Evolutionary conservation across 2,329 filamentous ascomycete species (phyloP).

Genomic region (Trichoderma cornu-damae): DNA sequence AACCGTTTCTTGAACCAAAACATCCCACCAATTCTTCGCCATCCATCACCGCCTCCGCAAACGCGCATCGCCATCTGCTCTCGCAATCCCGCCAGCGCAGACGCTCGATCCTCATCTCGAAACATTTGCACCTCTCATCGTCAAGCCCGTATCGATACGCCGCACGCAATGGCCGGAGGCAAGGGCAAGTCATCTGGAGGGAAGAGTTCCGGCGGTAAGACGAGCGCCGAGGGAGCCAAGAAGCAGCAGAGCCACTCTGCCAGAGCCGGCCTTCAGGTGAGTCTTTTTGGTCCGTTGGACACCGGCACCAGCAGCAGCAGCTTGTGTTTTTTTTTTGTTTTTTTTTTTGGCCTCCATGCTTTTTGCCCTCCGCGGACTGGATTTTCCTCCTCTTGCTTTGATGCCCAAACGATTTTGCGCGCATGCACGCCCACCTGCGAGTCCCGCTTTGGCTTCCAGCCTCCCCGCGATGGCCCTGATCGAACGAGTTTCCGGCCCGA

Average conservation of each 20-base stretch:
- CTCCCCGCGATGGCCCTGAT: slow-evolving; percentile 16
- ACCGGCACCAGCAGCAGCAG: background rate
- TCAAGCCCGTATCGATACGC: slow-evolving; percentile 6
- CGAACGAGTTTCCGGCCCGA: slow-evolving; percentile 10
- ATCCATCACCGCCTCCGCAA: slow-evolving; percentile 10
- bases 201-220: slow-evolving; percentile 80
- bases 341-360: background rate
- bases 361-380: background rate
- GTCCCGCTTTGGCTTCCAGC: slow-evolving; percentile 16
- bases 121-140: background rate
- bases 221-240: slow-evolving; percentile 59
- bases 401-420: slow-evolving; percentile 20
- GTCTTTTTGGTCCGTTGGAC: slow-evolving; percentile 37
- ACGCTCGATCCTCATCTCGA: background rate
- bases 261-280: slow-evolving; percentile 91
- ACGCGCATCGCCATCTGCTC: slow-evolving; percentile 10
- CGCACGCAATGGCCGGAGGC: slow-evolving; percentile 64
- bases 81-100: slow-evolving; percentile 4
- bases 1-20: background rate
- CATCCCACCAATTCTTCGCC: slow-evolving; percentile 15
- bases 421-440: slow-evolving; percentile 17
- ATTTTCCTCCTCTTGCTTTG: slow-evolving; percentile 6
- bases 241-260: slow-evolving; percentile 95
- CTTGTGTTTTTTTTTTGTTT: slow-evolving; percentile 1
- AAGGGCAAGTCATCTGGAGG: slow-evolving; percentile 92